Evolutionary conservation across 768 basidiomycete species (phyloP), one percentile per base, ranked within the genome.

Genomic region (Calocera cornea): DNA sequence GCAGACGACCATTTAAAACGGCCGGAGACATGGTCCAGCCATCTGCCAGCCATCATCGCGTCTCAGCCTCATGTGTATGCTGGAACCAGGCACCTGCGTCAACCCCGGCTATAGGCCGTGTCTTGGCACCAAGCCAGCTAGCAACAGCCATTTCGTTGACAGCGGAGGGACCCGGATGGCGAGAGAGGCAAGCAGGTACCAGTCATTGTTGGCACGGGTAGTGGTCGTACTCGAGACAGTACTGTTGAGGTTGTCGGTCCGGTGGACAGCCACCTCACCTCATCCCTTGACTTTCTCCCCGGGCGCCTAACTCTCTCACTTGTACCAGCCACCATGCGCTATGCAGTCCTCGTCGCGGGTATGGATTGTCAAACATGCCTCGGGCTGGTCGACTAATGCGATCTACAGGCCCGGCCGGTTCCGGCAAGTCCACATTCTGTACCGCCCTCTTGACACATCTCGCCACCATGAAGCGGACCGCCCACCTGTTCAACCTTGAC

Each of bases 401-500:
- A 41, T 16, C 31, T 64, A 90, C 88, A 66, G 97, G 97, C n/a
- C 97, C 97, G 63, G 97, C 97, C 1, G 97, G 97, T 64, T 93
- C 97, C 16, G 97, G 97, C 64, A 99, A 99, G 80, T 92, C 93
- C 0, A 98, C 97, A 0, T 95, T 99, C 74, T 89, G 90, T 72
- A 80, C 83, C 24, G 85, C 94, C 0, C 86, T 97, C 71, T 82
- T 98, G 68, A 94, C 90, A 11, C 95, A 98, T 78, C 85, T 97
- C 2, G 85, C 83, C 67, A 82, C 89, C 1, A 84, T 92, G 64
- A 89, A 86, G 70, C 84, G 97, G 8, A 85, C 87, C 0, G 91
- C 85, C 0, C 95, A 98, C 79, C 86, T 97, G 64, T 90, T 98
- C 76, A 99, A 98, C 77, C 86, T 98, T 69, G 97, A 98, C 77